Evolutionary conservation across 352 stramenopile genomes (phyloP).

Genomic region (Elongisporangium anandrum): DNA sequence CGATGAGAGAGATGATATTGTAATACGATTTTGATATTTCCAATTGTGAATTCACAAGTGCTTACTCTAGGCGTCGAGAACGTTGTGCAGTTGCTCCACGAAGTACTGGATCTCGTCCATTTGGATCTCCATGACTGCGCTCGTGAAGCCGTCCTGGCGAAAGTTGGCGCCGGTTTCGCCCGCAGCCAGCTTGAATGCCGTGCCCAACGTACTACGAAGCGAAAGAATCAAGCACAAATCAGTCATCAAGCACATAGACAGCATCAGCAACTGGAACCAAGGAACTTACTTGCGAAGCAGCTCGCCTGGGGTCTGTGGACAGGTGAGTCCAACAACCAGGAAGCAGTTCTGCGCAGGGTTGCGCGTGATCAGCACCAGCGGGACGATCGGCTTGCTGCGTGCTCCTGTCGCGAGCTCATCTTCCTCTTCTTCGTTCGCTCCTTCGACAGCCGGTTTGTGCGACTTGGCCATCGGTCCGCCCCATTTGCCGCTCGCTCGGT

Average conservation of each 20-base stretch:
- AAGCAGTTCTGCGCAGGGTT: slow-evolving; percentile 92
- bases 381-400: slow-evolving; percentile 57
- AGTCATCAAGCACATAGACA: slow-evolving; percentile 4
- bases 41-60: neutral
- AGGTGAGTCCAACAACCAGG: slow-evolving; percentile 94
- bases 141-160: slow-evolving; percentile 94
- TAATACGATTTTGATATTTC: neutral
- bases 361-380: slow-evolving; percentile 72
- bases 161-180: slow-evolving; percentile 91
- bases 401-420: slow-evolving; percentile 17
- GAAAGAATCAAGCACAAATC: slow-evolving; percentile 7
- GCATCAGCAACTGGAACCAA: neutral
- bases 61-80: slow-evolving; percentile 67
- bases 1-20: neutral
- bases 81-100: slow-evolving; percentile 94
- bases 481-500: slow-evolving; percentile 94
- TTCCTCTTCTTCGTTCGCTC: slow-evolving; percentile 18
- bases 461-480: slow-evolving; percentile 46
- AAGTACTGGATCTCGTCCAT: slow-evolving; percentile 94
- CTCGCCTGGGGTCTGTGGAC: slow-evolving; percentile 81
- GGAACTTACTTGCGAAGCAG: slow-evolving; percentile 85
- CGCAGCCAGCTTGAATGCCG: slow-evolving; percentile 92
- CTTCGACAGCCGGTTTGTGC: slow-evolving; percentile 18
- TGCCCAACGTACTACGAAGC: slow-evolving; percentile 78
- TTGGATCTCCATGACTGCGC: slow-evolving; percentile 94